Evolutionary conservation across 2,329 filamentous ascomycete species (phyloP).

Genomic region (Paraconiothyrium brasiliense): DNA sequence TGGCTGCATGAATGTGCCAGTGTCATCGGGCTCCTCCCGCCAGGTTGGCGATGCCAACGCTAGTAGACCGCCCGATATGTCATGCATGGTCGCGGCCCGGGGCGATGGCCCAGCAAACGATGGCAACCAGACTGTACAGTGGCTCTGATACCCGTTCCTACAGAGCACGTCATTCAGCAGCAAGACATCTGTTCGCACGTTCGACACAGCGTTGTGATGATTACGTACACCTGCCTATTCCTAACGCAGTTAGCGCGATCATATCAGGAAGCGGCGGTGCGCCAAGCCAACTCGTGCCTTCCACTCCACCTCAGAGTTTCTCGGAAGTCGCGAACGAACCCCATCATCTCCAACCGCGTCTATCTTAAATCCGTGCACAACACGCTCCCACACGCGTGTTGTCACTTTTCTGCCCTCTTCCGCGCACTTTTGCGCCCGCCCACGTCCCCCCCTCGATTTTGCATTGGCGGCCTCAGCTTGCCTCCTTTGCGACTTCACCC

Average conservation of each 20-base stretch:
- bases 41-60: constrained; percentile 30
- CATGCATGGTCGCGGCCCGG: constrained; percentile 27
- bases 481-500: constrained; percentile 44
- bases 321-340: constrained; percentile 27
- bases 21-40: constrained; percentile 29
- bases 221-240: neutral
- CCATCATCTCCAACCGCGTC: constrained; percentile 23
- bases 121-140: constrained; percentile 25
- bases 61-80: constrained; percentile 19
- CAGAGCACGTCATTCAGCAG: neutral
- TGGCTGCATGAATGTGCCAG: constrained; percentile 27
- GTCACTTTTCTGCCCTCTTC: constrained; percentile 25
- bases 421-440: constrained; percentile 40
- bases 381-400: constrained; percentile 50
- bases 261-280: constrained; percentile 4
- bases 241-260: neutral
- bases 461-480: constrained; percentile 38
- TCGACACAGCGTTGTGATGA: neutral
- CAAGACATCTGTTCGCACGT: neutral
- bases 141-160: neutral
- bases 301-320: constrained; percentile 14
- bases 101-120: constrained; percentile 33
- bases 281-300: constrained; percentile 1
- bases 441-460: constrained; percentile 38
- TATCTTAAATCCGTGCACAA: constrained; percentile 47